Base-by-base conservation (phyloP, 2,329 filamentous ascomycete species). In the Fusarium subtropicale region DNA sequence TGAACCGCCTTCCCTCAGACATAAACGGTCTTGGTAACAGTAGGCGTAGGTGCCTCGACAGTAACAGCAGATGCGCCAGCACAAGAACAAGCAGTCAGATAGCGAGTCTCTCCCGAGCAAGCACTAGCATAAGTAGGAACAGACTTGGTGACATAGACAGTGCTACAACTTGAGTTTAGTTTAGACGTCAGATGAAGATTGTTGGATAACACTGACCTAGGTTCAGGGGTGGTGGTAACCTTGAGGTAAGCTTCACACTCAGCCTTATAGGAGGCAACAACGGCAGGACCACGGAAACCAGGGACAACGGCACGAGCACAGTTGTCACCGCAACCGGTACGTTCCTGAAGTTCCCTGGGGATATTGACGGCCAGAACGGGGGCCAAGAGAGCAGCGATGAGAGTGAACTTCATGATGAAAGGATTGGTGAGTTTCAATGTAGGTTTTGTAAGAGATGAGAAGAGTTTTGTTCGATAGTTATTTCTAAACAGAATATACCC, bases 11-110 rank as follows among this genome's bases (percentile, higher is more conserved):
- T n/a, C n/a, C n/a, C 11, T 38, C 38, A 55, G 2, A 66, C 53
- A 33, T 46, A 64, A 7, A 71, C 39, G 20, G 64, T 66, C 64
- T 60, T 56, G 18, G 67, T 72, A 15, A 71, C 48, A 20, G 68
- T 73, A 5, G 70, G 71, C 6, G 51, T 66, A 9, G 68, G 54
- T 11, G 65, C 70, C 28, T 44, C 55, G 42, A 71, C 57, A 12
- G 68, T 71, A 7, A 67, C 53, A 12, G 42, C 24, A 18, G 70
- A 60, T 22, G 65, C 68, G 11, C 61, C 46, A 2, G 66, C 64
- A 18, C 71, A 73, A 11, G 65, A 64, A 28, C 70, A 73, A 13
- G 70, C 71, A 20, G 71, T 73, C 22, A 69, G 56, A 16, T 73
- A 73, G 6, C 70, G 65, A 54, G 52, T 11, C 28, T 55, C 60